Base-by-base conservation (phyloP, 352 stramenopile species). In the Albugo candida region DNA sequence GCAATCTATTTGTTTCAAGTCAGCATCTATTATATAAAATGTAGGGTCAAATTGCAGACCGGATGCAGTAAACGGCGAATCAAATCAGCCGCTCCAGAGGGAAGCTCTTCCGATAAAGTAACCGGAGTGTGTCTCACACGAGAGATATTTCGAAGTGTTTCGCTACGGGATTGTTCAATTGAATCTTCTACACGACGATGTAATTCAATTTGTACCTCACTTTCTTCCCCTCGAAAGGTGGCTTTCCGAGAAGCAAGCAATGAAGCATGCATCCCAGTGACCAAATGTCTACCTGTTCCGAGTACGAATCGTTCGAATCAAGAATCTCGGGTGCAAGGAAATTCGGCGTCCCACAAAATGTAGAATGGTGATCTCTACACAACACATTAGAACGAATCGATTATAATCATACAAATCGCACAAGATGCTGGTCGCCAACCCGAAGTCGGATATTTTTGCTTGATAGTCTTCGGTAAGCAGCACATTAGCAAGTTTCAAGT, bases 261-360 rank as follows among this genome's bases (percentile, higher is more conserved):
- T 80, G 73, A 12, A 85, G 54, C 54, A 89, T 82, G 55, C 76
- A 89, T 4, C 76, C 76, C 18, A 89, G 52, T 1, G 76, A 89
- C 73, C 76, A 89, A 16, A 89, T 61, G 59, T 86, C 77, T 12
- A 77, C 77, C 3, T 67, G 63, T 27, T 77, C 53, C 45, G 65
- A 61, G 56, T 87, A 85, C 11, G 67, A 50, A 11, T 55, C 36
- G 3, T 47, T 43, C 8, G 55, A 58, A 19, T 59, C 51, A 6
- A 89, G 52, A 5, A 89, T 59, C 52, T 89, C 73, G 1, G 73
- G 73, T 1, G 74, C 77, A 47, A 89, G 83, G 47, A 84, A 89
- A 46, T 89, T 89, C 2, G 77, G 77, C 41, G 77, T 89, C 1
- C 73, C 77, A 44, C 73, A 89, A 45, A 86, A 76, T 1, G 77